Base-by-base conservation (phyloP, 495 filamentous ascomycete species). In the Xylaria cubensis region DNA sequence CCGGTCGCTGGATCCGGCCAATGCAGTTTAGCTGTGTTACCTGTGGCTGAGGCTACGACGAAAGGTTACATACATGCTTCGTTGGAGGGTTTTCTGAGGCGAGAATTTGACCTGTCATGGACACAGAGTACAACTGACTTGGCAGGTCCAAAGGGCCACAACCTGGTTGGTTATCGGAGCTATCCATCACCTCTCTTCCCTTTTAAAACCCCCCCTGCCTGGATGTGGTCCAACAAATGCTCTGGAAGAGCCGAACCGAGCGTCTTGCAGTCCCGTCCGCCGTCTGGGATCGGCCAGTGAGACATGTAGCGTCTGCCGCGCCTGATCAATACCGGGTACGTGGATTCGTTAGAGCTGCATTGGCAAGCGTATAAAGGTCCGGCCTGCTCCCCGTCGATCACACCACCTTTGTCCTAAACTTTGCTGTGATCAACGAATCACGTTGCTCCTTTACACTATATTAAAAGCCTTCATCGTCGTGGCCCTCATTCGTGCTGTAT, bases 171-270 rank as follows among this genome's bases (percentile, higher is more conserved):
- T 8, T 56, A 15, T 34, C 51, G 12, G 61, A 56, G 36, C n/a
- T 68, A 68, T 68, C 65, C 44, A 53, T 63, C 41, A 56, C 53
- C 21, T 69, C 41, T 15, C n/a, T 15, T 44, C 32, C 44, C n/a
- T n/a, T 39, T 39, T 8, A 39, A 39, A 6, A 39, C 17, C n/a
- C 10, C 50, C 59, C 48, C 59, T 71, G 68, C 24, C 69, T 64
- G 13, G 24, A 63, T 63, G 32, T 56, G 68, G 56, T 71, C 44
- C 61, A 10, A 64, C 39, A 34, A 21, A 21, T 66, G 61, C 32
- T 50, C 59, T 69, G 17, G 51, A 44, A 34, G 67, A 61, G 67
- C 53, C 69, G 69, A 59, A 64, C 69, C 69, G 59, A 69, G 66
- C 69, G 59, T 56, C 69, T 71, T 71, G 59, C 68, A 71, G 50